phyloP scores from a whole-genome alignment of 2,329 filamentous ascomycete genomes.

The Hypoxylon sp. region DNA sequence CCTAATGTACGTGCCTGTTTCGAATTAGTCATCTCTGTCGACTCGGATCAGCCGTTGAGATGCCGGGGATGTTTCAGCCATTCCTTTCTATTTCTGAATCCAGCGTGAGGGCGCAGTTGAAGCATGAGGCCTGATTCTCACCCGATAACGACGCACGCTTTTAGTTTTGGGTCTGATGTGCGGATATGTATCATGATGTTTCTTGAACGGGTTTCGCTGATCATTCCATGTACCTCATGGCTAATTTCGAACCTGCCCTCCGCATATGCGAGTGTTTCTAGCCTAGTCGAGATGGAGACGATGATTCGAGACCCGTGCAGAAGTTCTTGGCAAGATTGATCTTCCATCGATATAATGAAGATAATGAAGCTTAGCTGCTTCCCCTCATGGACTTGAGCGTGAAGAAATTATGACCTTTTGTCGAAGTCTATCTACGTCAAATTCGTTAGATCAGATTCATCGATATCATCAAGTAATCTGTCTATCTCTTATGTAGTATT shows the following conservation, averaged over 20 bases:
- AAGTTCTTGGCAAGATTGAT: slow-evolving; percentile 30
- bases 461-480: not conserved
- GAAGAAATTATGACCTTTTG: slow-evolving; percentile 11
- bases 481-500: slow-evolving; percentile 4
- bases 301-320: slow-evolving; percentile 29
- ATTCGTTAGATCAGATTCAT: not conserved
- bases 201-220: slow-evolving; percentile 26
- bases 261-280: slow-evolving; percentile 34
- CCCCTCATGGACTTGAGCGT: slow-evolving; percentile 16
- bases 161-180: slow-evolving; percentile 27
- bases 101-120: slow-evolving; percentile 34
- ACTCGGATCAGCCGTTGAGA: slow-evolving; percentile 40
- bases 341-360: slow-evolving; percentile 19
- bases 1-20: slow-evolving; percentile 42
- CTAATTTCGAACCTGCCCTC: slow-evolving; percentile 21
- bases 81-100: slow-evolving; percentile 38
- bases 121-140: slow-evolving; percentile 32
- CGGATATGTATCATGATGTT: slow-evolving; percentile 31
- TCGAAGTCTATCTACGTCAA: slow-evolving; percentile 17
- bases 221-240: slow-evolving; percentile 2
- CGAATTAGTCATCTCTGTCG: slow-evolving; percentile 43
- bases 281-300: slow-evolving; percentile 9
- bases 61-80: slow-evolving; percentile 41
- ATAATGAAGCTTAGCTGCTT: slow-evolving; percentile 24
- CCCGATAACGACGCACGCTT: slow-evolving; percentile 24